Evolutionary conservation across 108 stramenopile species (phyloP).

Genomic region (Discostella pseudostelligera): DNA sequence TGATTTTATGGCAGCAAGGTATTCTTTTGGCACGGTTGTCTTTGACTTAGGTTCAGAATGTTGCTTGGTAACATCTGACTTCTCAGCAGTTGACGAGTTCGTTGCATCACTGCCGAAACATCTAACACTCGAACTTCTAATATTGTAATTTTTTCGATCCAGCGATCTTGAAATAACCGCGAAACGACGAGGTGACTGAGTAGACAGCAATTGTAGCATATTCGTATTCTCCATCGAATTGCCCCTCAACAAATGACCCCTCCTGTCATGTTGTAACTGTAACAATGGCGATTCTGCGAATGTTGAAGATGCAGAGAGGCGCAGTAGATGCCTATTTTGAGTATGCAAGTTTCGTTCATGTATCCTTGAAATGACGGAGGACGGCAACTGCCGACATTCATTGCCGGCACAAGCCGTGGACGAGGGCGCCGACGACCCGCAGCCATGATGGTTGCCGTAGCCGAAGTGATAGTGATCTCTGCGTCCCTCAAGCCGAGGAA

Average conservation of each 20-base stretch:
- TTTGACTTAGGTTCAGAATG: constrained; percentile 11
- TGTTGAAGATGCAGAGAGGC: not conserved
- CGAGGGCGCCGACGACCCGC: not conserved
- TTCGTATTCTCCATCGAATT: not conserved
- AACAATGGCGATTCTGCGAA: not conserved
- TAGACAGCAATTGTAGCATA: not conserved
- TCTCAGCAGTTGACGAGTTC: not conserved
- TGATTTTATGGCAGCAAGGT: constrained; percentile 23
- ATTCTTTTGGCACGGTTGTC: constrained; percentile 21
- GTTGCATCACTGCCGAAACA: constrained; percentile 3
- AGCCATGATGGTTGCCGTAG: constrained; percentile 3
- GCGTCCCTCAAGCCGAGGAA: not conserved
- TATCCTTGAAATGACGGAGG: not conserved
- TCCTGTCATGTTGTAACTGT: not conserved
- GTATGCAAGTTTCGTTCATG: constrained; percentile 2
- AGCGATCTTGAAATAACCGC: constrained; percentile 1
- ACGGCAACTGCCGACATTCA: constrained; percentile 3
- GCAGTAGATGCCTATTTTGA: constrained; percentile 1
- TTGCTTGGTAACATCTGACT: not conserved
- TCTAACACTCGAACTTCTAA: not conserved
- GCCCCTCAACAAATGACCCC: constrained; percentile 3
- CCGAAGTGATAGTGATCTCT: no score
- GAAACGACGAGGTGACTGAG: not conserved
- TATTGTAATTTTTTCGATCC: no score
- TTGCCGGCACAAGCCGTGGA: not conserved